A percentile compares a stretch with the other conserved stretches of the same genome.
These are phyloP conservation scores for Chlorencoelia australis DNA, from an alignment of 2,329 filamentous ascomycete species.

Conservation along the genomic window DNA sequence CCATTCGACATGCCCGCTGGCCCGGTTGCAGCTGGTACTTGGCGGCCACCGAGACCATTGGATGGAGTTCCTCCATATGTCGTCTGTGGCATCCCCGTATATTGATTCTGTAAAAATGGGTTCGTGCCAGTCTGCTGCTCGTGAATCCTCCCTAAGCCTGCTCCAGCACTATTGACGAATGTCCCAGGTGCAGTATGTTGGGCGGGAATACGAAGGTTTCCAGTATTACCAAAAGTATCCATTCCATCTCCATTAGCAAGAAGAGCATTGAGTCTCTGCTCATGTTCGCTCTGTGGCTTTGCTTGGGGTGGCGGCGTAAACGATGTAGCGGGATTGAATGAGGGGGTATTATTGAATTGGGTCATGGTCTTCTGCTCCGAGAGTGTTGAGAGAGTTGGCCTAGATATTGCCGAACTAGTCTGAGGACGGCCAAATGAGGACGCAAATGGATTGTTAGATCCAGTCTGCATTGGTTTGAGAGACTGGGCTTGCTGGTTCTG, in stretches of 20 bases:
- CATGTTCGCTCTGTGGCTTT: constrained; percentile 50
- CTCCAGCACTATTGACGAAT: constrained; percentile 90
- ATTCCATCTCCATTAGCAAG: constrained; percentile 82
- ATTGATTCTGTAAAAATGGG: constrained; percentile 78
- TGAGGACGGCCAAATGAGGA: constrained; percentile 55
- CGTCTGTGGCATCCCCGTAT: constrained; percentile 62
- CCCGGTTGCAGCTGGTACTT: constrained; percentile 46
- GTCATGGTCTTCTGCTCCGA: constrained; percentile 74
- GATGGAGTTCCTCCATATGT: constrained; percentile 38
- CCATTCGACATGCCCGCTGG: constrained; percentile 45
- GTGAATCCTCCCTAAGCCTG: constrained; percentile 61
- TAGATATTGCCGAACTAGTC: constrained; percentile 41
- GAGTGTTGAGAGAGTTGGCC: constrained; percentile 64
- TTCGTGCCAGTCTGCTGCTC: constrained; percentile 60
- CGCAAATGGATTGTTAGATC: constrained; percentile 97
- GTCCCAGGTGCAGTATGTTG: constrained; percentile 95
- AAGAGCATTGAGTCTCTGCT: constrained; percentile 74
- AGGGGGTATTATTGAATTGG: constrained; percentile 38
- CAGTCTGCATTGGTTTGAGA: constrained; percentile 75
- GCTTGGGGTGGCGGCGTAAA: constrained; percentile 37
- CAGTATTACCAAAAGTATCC: constrained; percentile 97
- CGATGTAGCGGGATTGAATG: constrained; percentile 35
- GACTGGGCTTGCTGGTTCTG: constrained; percentile 47
- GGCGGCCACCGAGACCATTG: constrained; percentile 26
- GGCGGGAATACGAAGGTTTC: constrained; percentile 85